Conservation (phyloP, 1,284 basidiomycete genomes). For the Ustilago bromivora region DNA sequence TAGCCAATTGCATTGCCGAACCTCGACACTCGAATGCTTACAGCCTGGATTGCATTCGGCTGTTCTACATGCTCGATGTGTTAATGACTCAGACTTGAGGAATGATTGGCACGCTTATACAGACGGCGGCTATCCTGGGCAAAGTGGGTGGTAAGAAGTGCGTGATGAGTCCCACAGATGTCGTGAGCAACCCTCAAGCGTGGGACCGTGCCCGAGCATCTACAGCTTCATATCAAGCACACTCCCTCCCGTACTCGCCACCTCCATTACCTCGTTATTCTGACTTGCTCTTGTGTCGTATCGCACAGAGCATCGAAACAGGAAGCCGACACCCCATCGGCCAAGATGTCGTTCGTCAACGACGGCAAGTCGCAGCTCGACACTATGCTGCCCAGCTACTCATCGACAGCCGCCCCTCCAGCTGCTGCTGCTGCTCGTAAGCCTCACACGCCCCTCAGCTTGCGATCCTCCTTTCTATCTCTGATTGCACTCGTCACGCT, state of each 20-base stretch:
- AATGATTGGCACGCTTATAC: neutral
- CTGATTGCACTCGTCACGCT: conserved; percentile 28
- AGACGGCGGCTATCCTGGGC: neutral
- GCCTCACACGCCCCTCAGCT: conserved; percentile 10
- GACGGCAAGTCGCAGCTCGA: conserved; percentile 18
- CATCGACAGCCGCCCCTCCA: neutral
- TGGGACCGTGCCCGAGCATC: conserved; percentile 4
- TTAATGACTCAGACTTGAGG: neutral
- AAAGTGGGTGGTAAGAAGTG: neutral
- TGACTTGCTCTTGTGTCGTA: neutral
- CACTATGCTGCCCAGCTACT: conserved; percentile 31
- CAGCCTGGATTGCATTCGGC: neutral
- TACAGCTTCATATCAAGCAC: neutral
- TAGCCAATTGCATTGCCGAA: conserved; percentile 26
- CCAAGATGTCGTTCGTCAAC: conserved; percentile 18
- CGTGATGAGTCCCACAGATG: neutral
- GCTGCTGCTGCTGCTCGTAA: conserved; percentile 15
- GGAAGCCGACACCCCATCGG: neutral
- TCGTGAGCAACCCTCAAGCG: neutral
- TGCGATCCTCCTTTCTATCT: conserved; percentile 30
- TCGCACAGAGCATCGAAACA: neutral
- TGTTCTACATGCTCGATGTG: neutral
- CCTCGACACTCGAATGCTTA: neutral
- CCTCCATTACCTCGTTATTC: neutral
- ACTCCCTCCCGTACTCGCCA: neutral